Base-by-base conservation (phyloP, 257 asterid genomes). In the Dorcoceras hygrometricum region DNA sequence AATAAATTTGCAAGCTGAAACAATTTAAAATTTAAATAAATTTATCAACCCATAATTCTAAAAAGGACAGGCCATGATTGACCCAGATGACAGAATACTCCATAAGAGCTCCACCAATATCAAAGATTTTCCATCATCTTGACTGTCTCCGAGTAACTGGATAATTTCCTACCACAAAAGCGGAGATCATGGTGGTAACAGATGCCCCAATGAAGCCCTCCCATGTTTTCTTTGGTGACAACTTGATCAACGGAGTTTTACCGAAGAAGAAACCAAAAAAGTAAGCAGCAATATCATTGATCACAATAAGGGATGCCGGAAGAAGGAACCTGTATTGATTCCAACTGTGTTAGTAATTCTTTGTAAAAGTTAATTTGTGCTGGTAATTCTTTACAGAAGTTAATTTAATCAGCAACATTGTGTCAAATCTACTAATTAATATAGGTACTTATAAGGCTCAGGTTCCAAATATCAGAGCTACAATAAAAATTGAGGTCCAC, bases 191-290 rank as follows among this genome's bases (percentile, higher is more conserved):
- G 43, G 97, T 90, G 63, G 95, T 75, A 67, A 87, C 73, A 63
- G 97, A 90, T 63, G 96, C 97, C 77, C 97, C 97, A 57, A 90
- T 88, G 79, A 90, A 90, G 69, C 97, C 97, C 74, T 90, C 97
- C 97, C 97, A 90, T 36, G 97, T 90, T 82, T 90, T 90, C 83
- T 90, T 87, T 2, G 96, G 97, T 18, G 96, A 90, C 65, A 90
- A 73, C 81, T 90, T 84, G 79, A 87, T 90, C 71, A 87, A 76
- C 71, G 97, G 97, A 71, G 97, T 90, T 83, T 77, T 90, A 68
- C 97, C 97, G 65, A 90, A 86, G 82, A 86, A 87, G 78, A 90
- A 90, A 14, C 97, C 97, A 23, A 86, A 88, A 57, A 90, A 70
- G 78, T 90, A 90, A 76, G 97, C 96, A 75, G 95, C 96, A 57